phyloP scores from a whole-genome alignment of 208 protist species.

The Wallacemonas sp. region DNA sequence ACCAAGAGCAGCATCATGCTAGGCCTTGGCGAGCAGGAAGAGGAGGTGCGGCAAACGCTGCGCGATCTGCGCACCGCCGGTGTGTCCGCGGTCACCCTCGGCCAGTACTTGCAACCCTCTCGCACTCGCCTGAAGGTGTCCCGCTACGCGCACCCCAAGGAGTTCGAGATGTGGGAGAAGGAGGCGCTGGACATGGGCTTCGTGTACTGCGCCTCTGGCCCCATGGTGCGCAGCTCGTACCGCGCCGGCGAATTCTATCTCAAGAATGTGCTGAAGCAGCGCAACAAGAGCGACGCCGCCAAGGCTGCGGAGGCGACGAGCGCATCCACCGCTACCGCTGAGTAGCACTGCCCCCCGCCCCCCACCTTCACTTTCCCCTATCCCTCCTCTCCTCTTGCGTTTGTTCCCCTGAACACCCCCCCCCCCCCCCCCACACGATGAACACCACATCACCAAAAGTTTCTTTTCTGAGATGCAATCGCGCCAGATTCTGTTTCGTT shows the following conservation, averaged over 20 bases:
- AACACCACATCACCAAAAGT: too few relatives aligned
- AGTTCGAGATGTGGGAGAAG: slow-evolving; percentile 96
- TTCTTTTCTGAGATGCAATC: too few relatives aligned
- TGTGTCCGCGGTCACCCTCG: slow-evolving; percentile 95
- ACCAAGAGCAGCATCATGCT: slow-evolving; percentile 99
- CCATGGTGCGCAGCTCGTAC: slow-evolving; percentile 96
- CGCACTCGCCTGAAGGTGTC: slow-evolving; percentile 96
- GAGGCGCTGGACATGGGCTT: slow-evolving; percentile 96
- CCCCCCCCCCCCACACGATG: too few relatives aligned
- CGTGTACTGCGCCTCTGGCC: slow-evolving; percentile 96
- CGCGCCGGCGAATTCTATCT: slow-evolving; percentile 96
- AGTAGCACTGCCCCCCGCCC: neutral
- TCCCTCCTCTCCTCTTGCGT: too few relatives aligned
- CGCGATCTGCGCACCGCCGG: slow-evolving; percentile 91
- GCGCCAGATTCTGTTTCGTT: too few relatives aligned
- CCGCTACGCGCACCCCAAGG: slow-evolving; percentile 95
- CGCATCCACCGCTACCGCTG: neutral
- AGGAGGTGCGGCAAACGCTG: slow-evolving; percentile 96
- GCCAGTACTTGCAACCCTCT: slow-evolving; percentile 97
- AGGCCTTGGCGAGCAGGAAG: slow-evolving; percentile 96
- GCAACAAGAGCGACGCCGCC: slow-evolving; percentile 14
- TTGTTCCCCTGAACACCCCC: too few relatives aligned
- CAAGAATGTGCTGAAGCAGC: slow-evolving; percentile 91
- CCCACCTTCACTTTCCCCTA: neutral
- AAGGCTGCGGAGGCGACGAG: neutral